Base-by-base conservation (phyloP, 2,329 filamentous ascomycete species). In the Fusarium sp. region DNA sequence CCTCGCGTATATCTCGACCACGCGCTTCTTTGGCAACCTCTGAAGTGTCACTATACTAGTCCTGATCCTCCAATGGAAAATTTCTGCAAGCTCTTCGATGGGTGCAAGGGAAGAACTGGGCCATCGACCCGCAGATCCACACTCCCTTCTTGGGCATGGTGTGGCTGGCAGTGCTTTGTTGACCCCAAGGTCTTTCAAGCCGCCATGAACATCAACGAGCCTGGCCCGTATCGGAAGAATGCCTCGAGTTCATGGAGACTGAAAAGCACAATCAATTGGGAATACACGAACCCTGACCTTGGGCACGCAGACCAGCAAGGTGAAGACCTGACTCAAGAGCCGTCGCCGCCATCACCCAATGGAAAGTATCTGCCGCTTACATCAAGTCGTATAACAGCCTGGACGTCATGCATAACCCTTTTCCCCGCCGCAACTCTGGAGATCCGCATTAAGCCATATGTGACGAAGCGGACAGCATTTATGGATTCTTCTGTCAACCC, bases 261-360 rank as follows among this genome's bases (percentile, higher is more conserved):
- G 4, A 38, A 7, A 38, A 38, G 34, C 18, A 38, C 1, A 6
- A n/a, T 7, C 18, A 12, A n/a, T 4, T 38, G 34, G 34, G 34
- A 38, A n/a, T 38, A 10, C 10, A 7, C 10, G 18, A 38, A 18
- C 5, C 9, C 8, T 38, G 32, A 38, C 9, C 32, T 38, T 10
- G 32, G 3, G 32, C 5, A 38, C 32, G 9, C 34, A 38, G 6
- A n/a, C 18, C 34, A 38, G 4, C 34, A 38, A 38, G 34, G 4
- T 12, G 18, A n/a, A 7, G 18, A 38, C 10, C 0, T 4, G 4
- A n/a, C 10, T 7, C 10, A 0, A 38, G 18, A 12, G 34, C 18
- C 34, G 34, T 38, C 18, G 4, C 6, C 18, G 10, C 10, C 9
- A 11, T 38, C 34, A 38, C 10, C 34, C 10, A n/a, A n/a, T 38